Conservation (phyloP, 2,329 filamentous ascomycete genomes). For the Fusarium sp. region DNA sequence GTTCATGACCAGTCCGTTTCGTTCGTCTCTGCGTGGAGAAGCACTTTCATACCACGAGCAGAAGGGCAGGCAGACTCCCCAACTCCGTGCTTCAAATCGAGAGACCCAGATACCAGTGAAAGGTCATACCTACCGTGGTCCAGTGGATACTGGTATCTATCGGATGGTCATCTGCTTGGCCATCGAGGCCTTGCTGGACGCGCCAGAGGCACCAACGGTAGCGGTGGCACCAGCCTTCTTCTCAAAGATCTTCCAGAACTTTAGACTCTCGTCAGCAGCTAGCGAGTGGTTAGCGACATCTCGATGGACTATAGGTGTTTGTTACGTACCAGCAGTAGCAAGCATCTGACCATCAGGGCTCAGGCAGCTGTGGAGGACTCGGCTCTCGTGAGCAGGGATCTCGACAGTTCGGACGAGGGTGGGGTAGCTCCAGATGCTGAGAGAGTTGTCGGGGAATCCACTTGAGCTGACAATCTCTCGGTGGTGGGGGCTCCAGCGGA, state of each 20-base stretch:
- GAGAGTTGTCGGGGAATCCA: slow-evolving; percentile 98
- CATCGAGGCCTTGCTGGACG: slow-evolving; percentile 82
- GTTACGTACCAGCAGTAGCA: slow-evolving; percentile 80
- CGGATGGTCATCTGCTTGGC: slow-evolving; percentile 96
- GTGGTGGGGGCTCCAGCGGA: slow-evolving; percentile 96
- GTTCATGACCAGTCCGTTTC: slow-evolving; percentile 46
- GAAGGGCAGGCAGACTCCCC: slow-evolving; percentile 54
- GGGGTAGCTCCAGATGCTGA: slow-evolving; percentile 99
- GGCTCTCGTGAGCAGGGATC: slow-evolving; percentile 96
- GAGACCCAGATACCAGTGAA: slow-evolving; percentile 55
- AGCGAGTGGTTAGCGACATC: slow-evolving; percentile 17
- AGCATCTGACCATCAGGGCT: slow-evolving; percentile 98
- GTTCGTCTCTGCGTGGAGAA: slow-evolving; percentile 54
- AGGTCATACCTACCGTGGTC: slow-evolving; percentile 59
- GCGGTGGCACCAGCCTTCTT: slow-evolving; percentile 86
- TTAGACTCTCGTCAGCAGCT: slow-evolving; percentile 95
- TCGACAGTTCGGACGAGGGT: slow-evolving; percentile 96
- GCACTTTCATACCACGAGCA: slow-evolving; percentile 61
- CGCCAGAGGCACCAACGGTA: slow-evolving; percentile 69
- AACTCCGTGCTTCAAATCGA: slow-evolving; percentile 64
- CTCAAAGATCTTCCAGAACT: slow-evolving; percentile 99
- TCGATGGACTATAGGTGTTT: neutral
- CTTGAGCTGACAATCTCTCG: slow-evolving; percentile 98
- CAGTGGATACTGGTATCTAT: slow-evolving; percentile 56
- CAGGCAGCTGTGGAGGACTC: slow-evolving; percentile 94